A percentile compares a stretch with the other conserved stretches of the same genome.
phyloP scores from a whole-genome alignment of 805 yeast species.

The Nakazawaea laoshanensis region DNA sequence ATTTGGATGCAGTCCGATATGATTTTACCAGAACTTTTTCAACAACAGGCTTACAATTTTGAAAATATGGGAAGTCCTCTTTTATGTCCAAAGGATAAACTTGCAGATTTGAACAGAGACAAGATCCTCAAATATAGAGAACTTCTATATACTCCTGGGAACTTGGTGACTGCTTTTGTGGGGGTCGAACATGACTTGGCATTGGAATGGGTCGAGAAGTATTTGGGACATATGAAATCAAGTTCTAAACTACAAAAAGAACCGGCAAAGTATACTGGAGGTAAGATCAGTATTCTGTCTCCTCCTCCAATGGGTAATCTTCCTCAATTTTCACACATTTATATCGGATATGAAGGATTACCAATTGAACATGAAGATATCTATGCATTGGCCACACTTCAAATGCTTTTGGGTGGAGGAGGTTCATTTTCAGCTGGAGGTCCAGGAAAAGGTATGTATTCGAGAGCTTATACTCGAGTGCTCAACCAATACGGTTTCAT shows the following conservation, averaged over 20 bases:
- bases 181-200: slow-evolving; percentile 76
- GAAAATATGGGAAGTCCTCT: slow-evolving; percentile 82
- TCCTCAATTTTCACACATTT: slow-evolving; percentile 79
- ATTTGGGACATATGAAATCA: slow-evolving; percentile 56
- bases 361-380: slow-evolving; percentile 80
- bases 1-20: slow-evolving; percentile 77
- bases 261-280: slow-evolving; percentile 49
- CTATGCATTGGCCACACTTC: slow-evolving; percentile 84
- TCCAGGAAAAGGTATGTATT: slow-evolving; percentile 98
- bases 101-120: slow-evolving; percentile 44
- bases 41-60: slow-evolving; percentile 65
- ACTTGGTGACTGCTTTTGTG: slow-evolving; percentile 77
- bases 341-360: slow-evolving; percentile 81
- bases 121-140: slow-evolving; percentile 51
- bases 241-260: slow-evolving; percentile 18
- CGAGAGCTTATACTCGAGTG: slow-evolving; percentile 85
- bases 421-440: slow-evolving; percentile 98
- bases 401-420: slow-evolving; percentile 91
- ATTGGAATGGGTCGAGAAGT: slow-evolving; percentile 46
- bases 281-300: slow-evolving; percentile 45
- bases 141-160: slow-evolving; percentile 67
- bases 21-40: slow-evolving; percentile 84
- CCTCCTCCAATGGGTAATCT: slow-evolving; percentile 52
- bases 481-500: slow-evolving; percentile 86
- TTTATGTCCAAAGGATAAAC: slow-evolving; percentile 65